These are phyloP conservation scores for Klebsormidium nitens DNA, from an alignment of 139 green algal genomes.

Conservation along the genomic window DNA sequence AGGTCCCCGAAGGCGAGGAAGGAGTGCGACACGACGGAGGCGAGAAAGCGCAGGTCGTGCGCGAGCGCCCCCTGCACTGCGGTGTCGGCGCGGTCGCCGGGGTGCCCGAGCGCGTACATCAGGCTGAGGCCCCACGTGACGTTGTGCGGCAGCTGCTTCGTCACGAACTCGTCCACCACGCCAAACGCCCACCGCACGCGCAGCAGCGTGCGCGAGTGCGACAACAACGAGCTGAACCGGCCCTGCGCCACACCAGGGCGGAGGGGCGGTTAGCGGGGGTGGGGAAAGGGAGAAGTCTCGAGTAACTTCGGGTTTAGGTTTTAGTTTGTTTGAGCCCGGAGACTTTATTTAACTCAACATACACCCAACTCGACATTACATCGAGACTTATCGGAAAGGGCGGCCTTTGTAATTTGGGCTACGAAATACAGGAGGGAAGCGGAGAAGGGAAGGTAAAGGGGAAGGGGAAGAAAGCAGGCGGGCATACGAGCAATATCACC, in stretches of 20 bases:
- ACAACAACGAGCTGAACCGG: constrained; percentile 5
- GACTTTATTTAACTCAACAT: too few species aligned
- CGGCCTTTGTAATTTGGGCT: too few species aligned
- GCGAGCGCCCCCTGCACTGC: constrained; percentile 50
- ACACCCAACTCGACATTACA: too few species aligned
- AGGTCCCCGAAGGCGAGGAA: constrained; percentile 72
- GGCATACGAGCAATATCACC: too few species aligned
- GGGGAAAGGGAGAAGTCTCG: not conserved
- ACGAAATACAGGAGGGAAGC: too few species aligned
- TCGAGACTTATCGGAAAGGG: too few species aligned
- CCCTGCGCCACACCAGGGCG: constrained; percentile 11
- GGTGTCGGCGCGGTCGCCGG: not conserved
- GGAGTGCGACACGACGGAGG: constrained; percentile 62
- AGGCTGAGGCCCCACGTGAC: constrained; percentile 71
- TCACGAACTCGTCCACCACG: constrained; percentile 73
- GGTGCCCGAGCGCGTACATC: constrained; percentile 59
- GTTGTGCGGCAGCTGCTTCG: constrained; percentile 73
- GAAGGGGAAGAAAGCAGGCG: too few species aligned
- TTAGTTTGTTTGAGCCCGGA: too few species aligned
- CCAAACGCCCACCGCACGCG: constrained; percentile 52
- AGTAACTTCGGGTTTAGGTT: too few species aligned
- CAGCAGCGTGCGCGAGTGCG: constrained; percentile 11
- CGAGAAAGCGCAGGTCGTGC: constrained; percentile 68
- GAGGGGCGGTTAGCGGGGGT: too few species aligned
- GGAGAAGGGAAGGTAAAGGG: too few species aligned